These are phyloP conservation scores for Candida pini DNA, from an alignment of 805 yeast species.

Conservation along the genomic window DNA sequence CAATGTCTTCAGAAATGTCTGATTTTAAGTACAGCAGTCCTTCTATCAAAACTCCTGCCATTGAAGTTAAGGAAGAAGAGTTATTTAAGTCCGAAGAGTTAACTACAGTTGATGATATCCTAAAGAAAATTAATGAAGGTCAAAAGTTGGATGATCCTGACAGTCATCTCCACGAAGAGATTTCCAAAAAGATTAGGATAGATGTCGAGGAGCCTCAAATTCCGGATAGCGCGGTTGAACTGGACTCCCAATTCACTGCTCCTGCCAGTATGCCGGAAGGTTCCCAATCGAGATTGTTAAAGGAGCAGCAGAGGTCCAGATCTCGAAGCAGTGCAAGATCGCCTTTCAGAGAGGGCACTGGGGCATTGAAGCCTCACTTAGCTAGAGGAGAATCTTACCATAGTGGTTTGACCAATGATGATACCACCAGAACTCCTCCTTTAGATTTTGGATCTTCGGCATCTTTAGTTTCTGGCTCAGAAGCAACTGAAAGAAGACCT, in stretches of 20 bases:
- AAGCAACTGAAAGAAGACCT: constrained; percentile 31
- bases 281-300: constrained; percentile 26
- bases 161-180: constrained; percentile 3
- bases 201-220: constrained; percentile 16
- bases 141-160: constrained; percentile 7
- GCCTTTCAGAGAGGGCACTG: constrained; percentile 28
- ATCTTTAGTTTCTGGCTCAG: constrained; percentile 1
- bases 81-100: constrained; percentile 20
- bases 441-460: constrained; percentile 26
- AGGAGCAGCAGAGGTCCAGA: constrained; percentile 15
- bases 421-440: constrained; percentile 27
- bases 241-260: constrained; percentile 33
- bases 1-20: constrained; percentile 14
- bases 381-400: constrained; percentile 78
- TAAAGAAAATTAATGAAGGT: constrained; percentile 29
- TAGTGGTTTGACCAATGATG: constrained; percentile 44
- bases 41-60: constrained; percentile 4
- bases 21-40: constrained; percentile 14
- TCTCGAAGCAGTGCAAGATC: constrained; percentile 14
- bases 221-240: constrained; percentile 33
- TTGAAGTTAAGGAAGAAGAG: constrained; percentile 8
- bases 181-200: constrained; percentile 5
- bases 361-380: constrained; percentile 47
- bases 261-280: constrained; percentile 45
- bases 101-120: constrained; percentile 26